phyloP scores from a whole-genome alignment of 2,329 filamentous ascomycete species.

The Dactylellina cionopaga region DNA sequence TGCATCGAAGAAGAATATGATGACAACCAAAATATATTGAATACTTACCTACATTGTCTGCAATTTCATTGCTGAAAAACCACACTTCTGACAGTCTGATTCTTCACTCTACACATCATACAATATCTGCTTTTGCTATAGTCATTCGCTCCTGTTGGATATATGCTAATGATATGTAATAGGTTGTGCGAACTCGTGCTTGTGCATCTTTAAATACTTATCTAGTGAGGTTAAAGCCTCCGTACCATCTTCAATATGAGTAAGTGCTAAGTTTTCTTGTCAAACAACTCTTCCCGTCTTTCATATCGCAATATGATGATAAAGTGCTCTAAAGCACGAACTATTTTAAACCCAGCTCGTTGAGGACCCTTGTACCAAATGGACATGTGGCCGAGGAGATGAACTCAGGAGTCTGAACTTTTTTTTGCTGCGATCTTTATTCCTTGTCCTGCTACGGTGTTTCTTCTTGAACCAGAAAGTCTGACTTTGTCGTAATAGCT shows the following conservation, averaged over 20 bases:
- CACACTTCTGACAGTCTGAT: conserved; percentile 53
- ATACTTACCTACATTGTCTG: conserved; percentile 54
- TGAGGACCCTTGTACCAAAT: conserved; percentile 50
- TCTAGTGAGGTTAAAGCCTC: neutral
- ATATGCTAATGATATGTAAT: conserved; percentile 21
- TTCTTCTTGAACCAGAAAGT: neutral
- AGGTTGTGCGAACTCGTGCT: neutral
- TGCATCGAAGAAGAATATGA: conserved; percentile 43
- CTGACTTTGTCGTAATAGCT: no score
- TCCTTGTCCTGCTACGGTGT: neutral
- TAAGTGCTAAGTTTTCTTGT: conserved; percentile 22
- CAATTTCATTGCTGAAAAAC: conserved; percentile 51
- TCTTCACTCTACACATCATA: conserved; percentile 18
- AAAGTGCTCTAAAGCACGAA: conserved; percentile 52
- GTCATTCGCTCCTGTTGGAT: neutral
- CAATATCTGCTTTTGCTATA: conserved; percentile 1
- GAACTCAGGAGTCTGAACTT: conserved; percentile 48
- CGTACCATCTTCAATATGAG: neutral
- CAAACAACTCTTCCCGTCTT: neutral
- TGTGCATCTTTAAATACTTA: neutral
- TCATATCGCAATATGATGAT: conserved; percentile 36
- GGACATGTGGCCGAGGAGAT: conserved; percentile 52
- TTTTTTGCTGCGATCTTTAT: neutral
- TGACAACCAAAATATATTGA: conserved; percentile 47
- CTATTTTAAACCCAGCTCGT: conserved; percentile 53